A percentile compares a stretch with the other conserved stretches of the same genome.
Conservation (phyloP, 2,329 filamentous ascomycete genomes). For the Canariomyces notabilis region DNA sequence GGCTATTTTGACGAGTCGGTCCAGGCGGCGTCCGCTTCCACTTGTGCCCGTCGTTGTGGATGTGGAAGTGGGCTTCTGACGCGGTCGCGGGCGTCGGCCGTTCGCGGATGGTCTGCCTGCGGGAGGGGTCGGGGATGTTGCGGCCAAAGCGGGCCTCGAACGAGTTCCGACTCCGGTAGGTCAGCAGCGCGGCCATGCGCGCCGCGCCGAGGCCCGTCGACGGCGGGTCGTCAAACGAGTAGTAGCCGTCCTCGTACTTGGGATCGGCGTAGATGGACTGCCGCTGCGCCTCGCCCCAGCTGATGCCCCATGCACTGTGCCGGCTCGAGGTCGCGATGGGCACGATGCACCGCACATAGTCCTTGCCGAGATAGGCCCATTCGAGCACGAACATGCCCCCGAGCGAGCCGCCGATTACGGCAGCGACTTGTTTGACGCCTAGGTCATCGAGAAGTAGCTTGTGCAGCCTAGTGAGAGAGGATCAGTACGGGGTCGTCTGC, state of each 20-base stretch:
- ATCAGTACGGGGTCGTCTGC: not conserved
- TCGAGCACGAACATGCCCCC: slow-evolving; percentile 89
- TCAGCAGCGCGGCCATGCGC: slow-evolving; percentile 92
- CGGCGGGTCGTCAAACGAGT: slow-evolving; percentile 80
- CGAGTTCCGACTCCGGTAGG: slow-evolving; percentile 93
- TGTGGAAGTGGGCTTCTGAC: slow-evolving; percentile 69
- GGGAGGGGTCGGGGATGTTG: slow-evolving; percentile 82
- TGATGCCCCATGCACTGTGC: slow-evolving; percentile 86
- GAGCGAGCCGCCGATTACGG: slow-evolving; percentile 78
- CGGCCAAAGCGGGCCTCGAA: slow-evolving; percentile 94
- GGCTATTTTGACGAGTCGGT: slow-evolving; percentile 42
- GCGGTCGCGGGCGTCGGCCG: slow-evolving; percentile 55
- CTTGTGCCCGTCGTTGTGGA: slow-evolving; percentile 77
- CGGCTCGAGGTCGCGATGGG: slow-evolving; percentile 80
- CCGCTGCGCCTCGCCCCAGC: slow-evolving; percentile 82
- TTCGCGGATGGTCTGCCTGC: slow-evolving; percentile 76
- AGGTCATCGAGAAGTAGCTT: slow-evolving; percentile 75
- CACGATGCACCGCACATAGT: slow-evolving; percentile 75
- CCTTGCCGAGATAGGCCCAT: slow-evolving; percentile 84
- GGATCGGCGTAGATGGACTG: slow-evolving; percentile 97
- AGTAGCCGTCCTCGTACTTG: slow-evolving; percentile 97
- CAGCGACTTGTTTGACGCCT: slow-evolving; percentile 71
- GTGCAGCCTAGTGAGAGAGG: slow-evolving; percentile 55
- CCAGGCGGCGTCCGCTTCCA: slow-evolving; percentile 52
- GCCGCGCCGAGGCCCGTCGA: slow-evolving; percentile 83